Conservation (phyloP, 108 stramenopile genomes). For the Nannochloropsis gaditana region DNA sequence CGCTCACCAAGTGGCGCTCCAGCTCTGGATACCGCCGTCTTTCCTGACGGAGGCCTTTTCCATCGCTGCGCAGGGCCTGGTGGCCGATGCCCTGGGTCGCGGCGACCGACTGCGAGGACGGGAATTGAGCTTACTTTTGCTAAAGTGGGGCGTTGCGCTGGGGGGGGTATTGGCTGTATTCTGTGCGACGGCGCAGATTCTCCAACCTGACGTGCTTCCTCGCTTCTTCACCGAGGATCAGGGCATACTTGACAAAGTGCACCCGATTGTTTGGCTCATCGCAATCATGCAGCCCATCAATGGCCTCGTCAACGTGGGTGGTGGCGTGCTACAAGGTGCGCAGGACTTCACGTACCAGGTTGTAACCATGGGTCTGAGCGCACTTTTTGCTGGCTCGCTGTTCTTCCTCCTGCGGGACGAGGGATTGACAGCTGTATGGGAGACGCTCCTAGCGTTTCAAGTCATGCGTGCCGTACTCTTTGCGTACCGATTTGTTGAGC, state of each 20-base stretch:
- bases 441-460: neutral
- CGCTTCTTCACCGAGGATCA: slow-evolving; percentile 18
- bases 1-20: neutral
- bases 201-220: slow-evolving; percentile 2
- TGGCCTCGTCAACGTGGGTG: slow-evolving; percentile 13
- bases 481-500: neutral
- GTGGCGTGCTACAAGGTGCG: slow-evolving; percentile 16
- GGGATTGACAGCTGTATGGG: slow-evolving; percentile 4
- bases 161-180: slow-evolving; percentile 11
- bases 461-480: slow-evolving; percentile 5
- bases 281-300: neutral
- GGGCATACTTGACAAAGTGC: neutral
- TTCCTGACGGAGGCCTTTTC: slow-evolving; percentile 17
- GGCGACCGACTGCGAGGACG: neutral
- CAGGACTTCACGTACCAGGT: slow-evolving; percentile 18
- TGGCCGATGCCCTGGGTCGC: neutral
- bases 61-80: neutral
- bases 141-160: neutral
- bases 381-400: neutral
- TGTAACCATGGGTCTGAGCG: neutral
- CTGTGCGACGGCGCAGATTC: slow-evolving; percentile 15
- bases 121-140: neutral
- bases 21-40: neutral
- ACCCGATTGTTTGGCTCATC: neutral
- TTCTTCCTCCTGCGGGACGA: slow-evolving; percentile 5